Conservation (phyloP, 78 protist species). For the Dictyostelium intermedium region DNA sequence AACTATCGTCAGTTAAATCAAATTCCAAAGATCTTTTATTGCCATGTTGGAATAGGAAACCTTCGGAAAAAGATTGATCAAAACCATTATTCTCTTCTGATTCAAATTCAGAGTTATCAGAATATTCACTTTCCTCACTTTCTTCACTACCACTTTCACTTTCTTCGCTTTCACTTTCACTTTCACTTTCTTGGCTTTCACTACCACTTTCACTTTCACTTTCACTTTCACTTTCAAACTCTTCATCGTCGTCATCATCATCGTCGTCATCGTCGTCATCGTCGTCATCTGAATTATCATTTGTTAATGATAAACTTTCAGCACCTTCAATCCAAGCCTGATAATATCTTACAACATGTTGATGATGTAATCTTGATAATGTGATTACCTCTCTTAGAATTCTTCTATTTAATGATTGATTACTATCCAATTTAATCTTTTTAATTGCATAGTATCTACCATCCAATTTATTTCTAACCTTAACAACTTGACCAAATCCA, state of each 20-base stretch:
- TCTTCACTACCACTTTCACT: background rate
- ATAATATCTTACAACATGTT: slow-evolving; percentile 84
- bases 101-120: background rate
- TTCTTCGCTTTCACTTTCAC: background rate
- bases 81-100: background rate
- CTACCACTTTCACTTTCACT: background rate
- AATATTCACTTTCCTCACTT: background rate
- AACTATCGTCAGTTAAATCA: slow-evolving; percentile 72
- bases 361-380: slow-evolving; percentile 81
- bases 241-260: background rate
- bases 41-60: background rate
- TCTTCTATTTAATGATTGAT: slow-evolving; percentile 40
- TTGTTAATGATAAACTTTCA: slow-evolving; percentile 2
- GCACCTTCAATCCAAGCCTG: slow-evolving; percentile 87
- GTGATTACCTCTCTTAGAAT: slow-evolving; percentile 84
- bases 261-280: background rate
- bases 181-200: background rate
- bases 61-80: slow-evolving; percentile 9
- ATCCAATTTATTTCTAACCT: slow-evolving; percentile 70
- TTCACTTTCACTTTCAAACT: background rate
- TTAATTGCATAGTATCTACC: slow-evolving; percentile 84
- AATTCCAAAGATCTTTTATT: slow-evolving; percentile 35
- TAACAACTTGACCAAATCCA: slow-evolving; percentile 77
- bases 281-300: background rate
- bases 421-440: slow-evolving; percentile 71